phyloP scores from a whole-genome alignment of 2,329 filamentous ascomycete species.

The Aspergillus fumigatiaffinis region DNA sequence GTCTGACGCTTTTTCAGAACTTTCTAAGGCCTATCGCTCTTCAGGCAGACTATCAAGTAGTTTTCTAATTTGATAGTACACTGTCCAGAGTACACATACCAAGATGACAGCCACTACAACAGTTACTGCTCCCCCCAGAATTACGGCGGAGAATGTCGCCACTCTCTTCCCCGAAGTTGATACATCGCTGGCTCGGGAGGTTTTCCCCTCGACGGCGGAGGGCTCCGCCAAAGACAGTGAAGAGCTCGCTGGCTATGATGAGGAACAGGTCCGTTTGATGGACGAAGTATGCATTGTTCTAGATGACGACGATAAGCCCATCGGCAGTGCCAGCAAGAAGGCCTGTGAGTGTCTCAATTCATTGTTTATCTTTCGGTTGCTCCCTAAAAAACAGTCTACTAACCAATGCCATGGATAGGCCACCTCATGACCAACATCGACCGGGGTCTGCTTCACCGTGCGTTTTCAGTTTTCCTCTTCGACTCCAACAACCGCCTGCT shows the following conservation, averaged over 20 bases:
- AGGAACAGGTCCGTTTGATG: slow-evolving; percentile 97
- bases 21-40: neutral
- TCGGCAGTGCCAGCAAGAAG: slow-evolving; percentile 97
- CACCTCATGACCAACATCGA: slow-evolving; percentile 99
- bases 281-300: slow-evolving; percentile 98
- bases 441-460: slow-evolving; percentile 89
- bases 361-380: neutral
- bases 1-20: neutral
- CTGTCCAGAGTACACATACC: neutral
- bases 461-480: slow-evolving; percentile 98
- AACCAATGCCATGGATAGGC: slow-evolving; percentile 51
- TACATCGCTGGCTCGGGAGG: slow-evolving; percentile 53
- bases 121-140: slow-evolving; percentile 53
- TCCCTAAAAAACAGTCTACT: neutral
- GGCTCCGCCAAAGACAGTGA: slow-evolving; percentile 48
- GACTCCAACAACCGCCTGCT: slow-evolving; percentile 88
- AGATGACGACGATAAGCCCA: slow-evolving; percentile 85
- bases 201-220: slow-evolving; percentile 41
- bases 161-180: slow-evolving; percentile 82
- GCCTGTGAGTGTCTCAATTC: slow-evolving; percentile 61
- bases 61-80: neutral
- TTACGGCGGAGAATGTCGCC: slow-evolving; percentile 82
- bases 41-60: neutral
- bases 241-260: slow-evolving; percentile 87
- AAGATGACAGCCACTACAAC: slow-evolving; percentile 47